Base-by-base conservation (phyloP, 225 moss, liverwort and hornwort species). In the Pseudoscleropodium purum region DNA sequence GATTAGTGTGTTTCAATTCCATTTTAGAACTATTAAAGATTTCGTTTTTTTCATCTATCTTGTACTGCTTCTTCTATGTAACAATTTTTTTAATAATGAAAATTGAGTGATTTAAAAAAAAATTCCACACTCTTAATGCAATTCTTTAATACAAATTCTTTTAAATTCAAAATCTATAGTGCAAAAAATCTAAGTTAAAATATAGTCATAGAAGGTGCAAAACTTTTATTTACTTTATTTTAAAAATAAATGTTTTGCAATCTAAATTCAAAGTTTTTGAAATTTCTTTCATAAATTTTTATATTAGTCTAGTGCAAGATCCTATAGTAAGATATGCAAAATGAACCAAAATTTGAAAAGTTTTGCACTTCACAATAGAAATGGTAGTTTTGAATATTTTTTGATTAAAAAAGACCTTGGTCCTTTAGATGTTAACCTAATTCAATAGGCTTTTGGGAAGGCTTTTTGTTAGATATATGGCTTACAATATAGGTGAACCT, bases 391-490 rank as follows among this genome's bases (percentile, higher is more conserved):
- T 10, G 1, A 45, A 1, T 45, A 6, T 5, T 43, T 45, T 27
- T 17, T 41, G 14, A 10, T 0, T 0, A 26, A 25, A 43, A 15
- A 73, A 16, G 1, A 7, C 69, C 4, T 10, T 29, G 5, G 1
- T 15, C 4, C 6, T 29, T 29, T 6, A 5, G 2, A 7, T 1
- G 5, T 29, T 43, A 73, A 14, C 5, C 0, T 1, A 1, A 73
- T 6, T 45, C 45, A n/a, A n/a, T 0, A 18, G 0, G 0, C 3
- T 43, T 2, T 34, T 24, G 15, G 0, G 15, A 70, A 70, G 4
- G 5, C 3, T 39, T 72, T 72, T 19, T 72, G 2, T 45, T 73
- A 2, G 17, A 73, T 73, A 29, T 0, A 17, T 30, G 2, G 6
- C 4, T 45, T 3, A 74, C 0, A 74, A 18, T 45, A 11, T 17